A percentile compares a stretch with the other conserved stretches of the same genome.
Conservation (phyloP, 2,329 filamentous ascomycete species). For the Ascochyta fabae region DNA sequence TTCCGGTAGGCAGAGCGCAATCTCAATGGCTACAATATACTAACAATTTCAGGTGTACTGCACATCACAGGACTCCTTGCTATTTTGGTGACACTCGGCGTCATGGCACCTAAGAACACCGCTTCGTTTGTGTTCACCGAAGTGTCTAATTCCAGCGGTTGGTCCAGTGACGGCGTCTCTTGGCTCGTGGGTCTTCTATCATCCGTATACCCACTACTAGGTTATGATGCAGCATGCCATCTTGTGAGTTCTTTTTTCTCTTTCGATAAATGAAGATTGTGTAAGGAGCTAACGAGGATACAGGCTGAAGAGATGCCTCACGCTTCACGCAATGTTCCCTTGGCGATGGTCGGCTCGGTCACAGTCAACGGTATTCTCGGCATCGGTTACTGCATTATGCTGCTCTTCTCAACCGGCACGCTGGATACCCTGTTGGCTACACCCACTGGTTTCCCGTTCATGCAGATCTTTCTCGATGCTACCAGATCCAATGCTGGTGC, state of each 20-base stretch:
- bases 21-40: background rate
- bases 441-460: constrained; percentile 52
- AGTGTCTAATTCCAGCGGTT: constrained; percentile 29
- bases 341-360: constrained; percentile 44
- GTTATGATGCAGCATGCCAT: constrained; percentile 54
- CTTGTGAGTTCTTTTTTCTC: constrained; percentile 11
- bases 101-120: constrained; percentile 28
- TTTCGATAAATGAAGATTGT: too few species aligned
- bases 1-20: constrained; percentile 13
- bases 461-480: constrained; percentile 54
- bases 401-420: constrained; percentile 54
- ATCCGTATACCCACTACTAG: constrained; percentile 31
- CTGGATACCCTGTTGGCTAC: constrained; percentile 50
- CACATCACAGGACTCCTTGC: constrained; percentile 27
- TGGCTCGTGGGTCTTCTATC: constrained; percentile 36
- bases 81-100: constrained; percentile 26
- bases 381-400: constrained; percentile 51
- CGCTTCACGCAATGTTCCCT: constrained; percentile 36
- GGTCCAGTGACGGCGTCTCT: constrained; percentile 27
- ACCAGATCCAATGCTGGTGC: constrained; percentile 42
- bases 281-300: too few species aligned
- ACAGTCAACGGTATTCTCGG: constrained; percentile 56
- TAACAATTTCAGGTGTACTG: constrained; percentile 17
- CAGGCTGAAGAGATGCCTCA: constrained; percentile 39
- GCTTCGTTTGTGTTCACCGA: constrained; percentile 29